These are phyloP conservation scores for Emmonsia crescens DNA, from an alignment of 2,329 filamentous ascomycete species.

Conservation along the genomic window DNA sequence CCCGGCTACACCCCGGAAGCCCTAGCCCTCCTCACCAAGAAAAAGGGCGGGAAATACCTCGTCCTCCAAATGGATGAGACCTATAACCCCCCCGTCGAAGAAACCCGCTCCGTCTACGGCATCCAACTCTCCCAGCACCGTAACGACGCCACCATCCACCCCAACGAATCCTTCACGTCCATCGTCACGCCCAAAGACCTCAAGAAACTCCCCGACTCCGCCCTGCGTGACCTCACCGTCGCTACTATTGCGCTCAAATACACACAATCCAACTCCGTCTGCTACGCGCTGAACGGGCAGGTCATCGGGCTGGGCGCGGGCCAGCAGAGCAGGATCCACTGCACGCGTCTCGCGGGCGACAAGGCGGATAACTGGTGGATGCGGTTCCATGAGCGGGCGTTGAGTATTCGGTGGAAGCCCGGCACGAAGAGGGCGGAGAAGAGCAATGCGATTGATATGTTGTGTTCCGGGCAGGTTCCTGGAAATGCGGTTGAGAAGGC, in stretches of 20 bases:
- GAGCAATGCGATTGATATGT: slow-evolving; percentile 93
- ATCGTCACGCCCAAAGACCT: slow-evolving; percentile 80
- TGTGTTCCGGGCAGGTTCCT: slow-evolving; percentile 83
- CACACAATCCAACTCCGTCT: slow-evolving; percentile 98
- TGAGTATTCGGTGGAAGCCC: slow-evolving; percentile 92
- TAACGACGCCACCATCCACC: slow-evolving; percentile 80
- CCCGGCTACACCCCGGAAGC: slow-evolving; percentile 77
- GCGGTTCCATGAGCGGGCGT: slow-evolving; percentile 84
- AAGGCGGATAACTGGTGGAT: slow-evolving; percentile 99
- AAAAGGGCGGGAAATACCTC: slow-evolving; percentile 96
- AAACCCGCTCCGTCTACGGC: slow-evolving; percentile 82
- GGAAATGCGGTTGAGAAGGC: slow-evolving; percentile 72
- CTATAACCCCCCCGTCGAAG: slow-evolving; percentile 62
- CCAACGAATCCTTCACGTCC: slow-evolving; percentile 67
- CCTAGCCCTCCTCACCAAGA: slow-evolving; percentile 86
- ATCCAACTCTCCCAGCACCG: slow-evolving; percentile 80
- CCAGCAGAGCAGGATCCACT: slow-evolving; percentile 96
- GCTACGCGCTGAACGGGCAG: slow-evolving; percentile 90
- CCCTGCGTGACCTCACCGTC: slow-evolving; percentile 80
- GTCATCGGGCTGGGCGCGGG: slow-evolving; percentile 89
- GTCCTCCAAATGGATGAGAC: slow-evolving; percentile 88
- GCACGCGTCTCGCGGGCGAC: slow-evolving; percentile 91
- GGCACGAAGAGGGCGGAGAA: slow-evolving; percentile 94
- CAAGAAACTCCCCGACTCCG: slow-evolving; percentile 61
- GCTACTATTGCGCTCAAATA: slow-evolving; percentile 97